A percentile compares a stretch with the other conserved stretches of the same genome.
Evolutionary conservation across 306 rosid species (phyloP).

Genomic region (Gillenia trifoliata): DNA sequence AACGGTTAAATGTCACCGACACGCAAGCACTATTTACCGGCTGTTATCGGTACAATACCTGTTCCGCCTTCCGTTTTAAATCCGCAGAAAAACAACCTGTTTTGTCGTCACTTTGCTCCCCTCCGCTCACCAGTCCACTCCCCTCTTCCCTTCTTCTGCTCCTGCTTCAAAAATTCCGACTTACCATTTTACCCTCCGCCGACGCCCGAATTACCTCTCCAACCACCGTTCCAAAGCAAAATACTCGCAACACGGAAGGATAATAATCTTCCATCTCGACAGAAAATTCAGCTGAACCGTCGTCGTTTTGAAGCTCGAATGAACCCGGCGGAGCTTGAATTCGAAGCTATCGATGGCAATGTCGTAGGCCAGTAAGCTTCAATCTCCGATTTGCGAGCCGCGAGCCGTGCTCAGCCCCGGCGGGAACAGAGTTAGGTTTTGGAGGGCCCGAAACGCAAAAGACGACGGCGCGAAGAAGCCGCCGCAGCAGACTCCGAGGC

Average conservation of each 20-base stretch:
- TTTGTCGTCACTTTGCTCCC: conserved; percentile 20
- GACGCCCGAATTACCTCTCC: not conserved
- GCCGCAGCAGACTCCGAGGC: not conserved
- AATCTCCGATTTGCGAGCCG: conserved; percentile 41
- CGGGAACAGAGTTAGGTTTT: conserved; percentile 67
- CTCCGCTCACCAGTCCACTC: not conserved
- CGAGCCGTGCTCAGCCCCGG: conserved; percentile 60
- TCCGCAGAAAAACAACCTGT: conserved; percentile 21
- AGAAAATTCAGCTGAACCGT: not conserved
- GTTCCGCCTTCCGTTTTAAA: conserved; percentile 19
- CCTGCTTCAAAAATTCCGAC: conserved; percentile 11
- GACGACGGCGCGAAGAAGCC: conserved; percentile 36
- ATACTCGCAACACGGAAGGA: not conserved
- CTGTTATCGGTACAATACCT: conserved; percentile 29
- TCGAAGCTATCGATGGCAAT: conserved; percentile 22
- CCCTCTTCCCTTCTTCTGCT: not conserved
- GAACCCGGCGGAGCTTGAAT: not conserved
- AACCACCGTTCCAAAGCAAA: not conserved
- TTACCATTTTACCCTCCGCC: conserved; percentile 2
- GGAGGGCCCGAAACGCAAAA: conserved; percentile 40
- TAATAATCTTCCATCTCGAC: not conserved
- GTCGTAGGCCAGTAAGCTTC: conserved; percentile 59
- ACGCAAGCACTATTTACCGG: conserved; percentile 52
- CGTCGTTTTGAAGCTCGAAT: not conserved
- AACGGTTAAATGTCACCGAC: conserved; percentile 34